Conservation (phyloP, 176 grass and related monocot genomes). For the Ensete glaucum region DNA sequence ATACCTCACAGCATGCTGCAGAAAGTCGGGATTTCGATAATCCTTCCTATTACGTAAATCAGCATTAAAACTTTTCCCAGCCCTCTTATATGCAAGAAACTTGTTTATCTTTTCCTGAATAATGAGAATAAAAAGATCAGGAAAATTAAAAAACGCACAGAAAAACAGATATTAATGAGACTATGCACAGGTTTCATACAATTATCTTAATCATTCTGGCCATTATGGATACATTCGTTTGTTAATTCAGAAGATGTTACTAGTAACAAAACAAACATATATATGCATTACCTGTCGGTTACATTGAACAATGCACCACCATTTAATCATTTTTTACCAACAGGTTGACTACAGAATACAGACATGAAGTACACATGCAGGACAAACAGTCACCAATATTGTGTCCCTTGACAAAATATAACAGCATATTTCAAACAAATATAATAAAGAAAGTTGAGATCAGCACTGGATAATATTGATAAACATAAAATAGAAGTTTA, state of each 20-base stretch:
- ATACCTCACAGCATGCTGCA: conserved; percentile 97
- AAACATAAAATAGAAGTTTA: neutral
- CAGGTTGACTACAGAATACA: neutral
- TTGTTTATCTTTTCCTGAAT: conserved; percentile 73
- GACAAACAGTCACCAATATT: neutral
- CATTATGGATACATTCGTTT: neutral
- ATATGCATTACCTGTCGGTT: neutral
- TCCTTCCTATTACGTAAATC: conserved; percentile 95
- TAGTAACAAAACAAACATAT: neutral
- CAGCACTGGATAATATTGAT: no score
- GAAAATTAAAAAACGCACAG: neutral
- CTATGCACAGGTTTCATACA: neutral
- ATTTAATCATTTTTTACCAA: neutral
- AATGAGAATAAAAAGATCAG: neutral
- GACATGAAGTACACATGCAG: neutral
- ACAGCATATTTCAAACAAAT: neutral
- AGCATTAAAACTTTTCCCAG: conserved; percentile 89
- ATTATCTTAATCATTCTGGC: neutral
- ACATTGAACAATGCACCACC: neutral
- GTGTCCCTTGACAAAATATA: no score
- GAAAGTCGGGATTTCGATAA: conserved; percentile 87
- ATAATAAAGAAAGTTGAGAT: neutral
- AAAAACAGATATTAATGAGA: neutral
- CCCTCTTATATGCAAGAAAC: conserved; percentile 60
- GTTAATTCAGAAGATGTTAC: neutral